Conservation (phyloP, 371 early-diverging fungal genomes). For the Batrachochytrium dendrobatidis region DNA sequence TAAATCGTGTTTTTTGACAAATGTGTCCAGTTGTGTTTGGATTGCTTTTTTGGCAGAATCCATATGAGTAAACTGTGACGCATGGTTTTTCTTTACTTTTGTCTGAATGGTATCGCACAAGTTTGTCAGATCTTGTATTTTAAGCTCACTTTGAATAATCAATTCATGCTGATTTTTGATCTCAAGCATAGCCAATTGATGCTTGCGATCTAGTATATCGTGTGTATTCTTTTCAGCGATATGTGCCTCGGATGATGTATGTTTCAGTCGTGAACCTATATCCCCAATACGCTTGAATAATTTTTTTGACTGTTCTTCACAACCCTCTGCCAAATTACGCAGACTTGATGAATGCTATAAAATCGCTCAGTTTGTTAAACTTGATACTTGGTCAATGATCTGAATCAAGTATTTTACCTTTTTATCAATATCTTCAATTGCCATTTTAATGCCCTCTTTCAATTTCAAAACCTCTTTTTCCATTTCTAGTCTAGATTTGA, state of each 20-base stretch:
- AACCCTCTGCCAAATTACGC: conserved; percentile 2
- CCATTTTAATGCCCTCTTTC: conserved; percentile 10
- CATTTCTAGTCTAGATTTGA: conserved; percentile 31
- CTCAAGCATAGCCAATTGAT: too few relatives aligned
- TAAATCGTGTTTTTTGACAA: too few relatives aligned
- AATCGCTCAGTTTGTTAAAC: conserved; percentile 12
- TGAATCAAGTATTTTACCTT: conserved; percentile 5
- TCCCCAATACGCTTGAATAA: background rate
- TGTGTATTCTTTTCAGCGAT: too few relatives aligned
- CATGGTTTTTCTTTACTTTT: too few relatives aligned
- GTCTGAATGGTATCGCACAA: too few relatives aligned
- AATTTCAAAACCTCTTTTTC: conserved; percentile 12
- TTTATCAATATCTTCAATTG: conserved; percentile 10
- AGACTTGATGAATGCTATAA: background rate
- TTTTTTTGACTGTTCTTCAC: background rate
- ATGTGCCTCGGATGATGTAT: background rate
- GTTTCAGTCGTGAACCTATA: conserved; percentile 12
- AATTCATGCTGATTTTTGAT: too few relatives aligned
- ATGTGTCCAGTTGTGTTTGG: too few relatives aligned
- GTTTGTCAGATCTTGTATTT: too few relatives aligned
- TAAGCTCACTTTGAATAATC: too few relatives aligned
- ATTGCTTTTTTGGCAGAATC: too few relatives aligned
- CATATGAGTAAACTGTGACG: too few relatives aligned
- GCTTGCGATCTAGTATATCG: too few relatives aligned
- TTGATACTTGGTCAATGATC: conserved; percentile 20